Conservation (phyloP, 441 rosid genomes). For the Arabidopsis lyrata region DNA sequence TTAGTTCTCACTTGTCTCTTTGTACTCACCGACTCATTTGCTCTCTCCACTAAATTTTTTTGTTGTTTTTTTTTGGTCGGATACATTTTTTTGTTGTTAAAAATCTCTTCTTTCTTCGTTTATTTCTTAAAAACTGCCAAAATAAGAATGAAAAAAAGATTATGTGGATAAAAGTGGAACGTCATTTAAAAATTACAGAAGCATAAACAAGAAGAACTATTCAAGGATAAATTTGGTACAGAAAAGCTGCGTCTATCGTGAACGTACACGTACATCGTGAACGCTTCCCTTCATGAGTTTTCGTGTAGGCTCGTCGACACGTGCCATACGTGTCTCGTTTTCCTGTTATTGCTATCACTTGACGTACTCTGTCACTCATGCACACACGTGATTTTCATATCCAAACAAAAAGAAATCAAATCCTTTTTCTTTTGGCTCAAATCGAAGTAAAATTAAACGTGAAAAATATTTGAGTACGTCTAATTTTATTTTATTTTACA, state of each 20-base stretch:
- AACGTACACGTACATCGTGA: slow-evolving; percentile 12
- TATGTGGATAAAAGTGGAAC: neutral
- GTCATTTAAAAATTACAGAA: too few relatives aligned
- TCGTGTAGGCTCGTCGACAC: slow-evolving; percentile 20
- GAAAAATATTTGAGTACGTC: too few relatives aligned
- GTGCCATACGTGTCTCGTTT: slow-evolving; percentile 18
- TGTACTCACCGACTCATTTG: slow-evolving; percentile 1
- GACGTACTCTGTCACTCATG: neutral
- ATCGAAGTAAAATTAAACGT: too few relatives aligned
- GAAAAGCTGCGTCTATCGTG: slow-evolving; percentile 13
- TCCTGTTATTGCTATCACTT: neutral
- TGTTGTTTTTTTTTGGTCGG: too few relatives aligned
- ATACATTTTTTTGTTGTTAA: too few relatives aligned
- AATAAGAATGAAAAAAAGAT: too few relatives aligned
- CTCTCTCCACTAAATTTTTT: slow-evolving; percentile 8
- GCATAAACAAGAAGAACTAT: too few relatives aligned
- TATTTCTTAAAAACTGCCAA: too few relatives aligned
- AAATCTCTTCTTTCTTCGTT: too few relatives aligned
- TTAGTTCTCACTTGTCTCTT: neutral
- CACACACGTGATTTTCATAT: neutral
- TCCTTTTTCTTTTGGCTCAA: too few relatives aligned
- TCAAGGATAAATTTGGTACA: neutral
- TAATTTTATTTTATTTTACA: too few relatives aligned
- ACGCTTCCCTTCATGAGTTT: neutral
- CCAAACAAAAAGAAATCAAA: neutral